Evolutionary conservation across 2,329 filamentous ascomycete genomes (phyloP).

Genomic region (Cyanodermella asteris): DNA sequence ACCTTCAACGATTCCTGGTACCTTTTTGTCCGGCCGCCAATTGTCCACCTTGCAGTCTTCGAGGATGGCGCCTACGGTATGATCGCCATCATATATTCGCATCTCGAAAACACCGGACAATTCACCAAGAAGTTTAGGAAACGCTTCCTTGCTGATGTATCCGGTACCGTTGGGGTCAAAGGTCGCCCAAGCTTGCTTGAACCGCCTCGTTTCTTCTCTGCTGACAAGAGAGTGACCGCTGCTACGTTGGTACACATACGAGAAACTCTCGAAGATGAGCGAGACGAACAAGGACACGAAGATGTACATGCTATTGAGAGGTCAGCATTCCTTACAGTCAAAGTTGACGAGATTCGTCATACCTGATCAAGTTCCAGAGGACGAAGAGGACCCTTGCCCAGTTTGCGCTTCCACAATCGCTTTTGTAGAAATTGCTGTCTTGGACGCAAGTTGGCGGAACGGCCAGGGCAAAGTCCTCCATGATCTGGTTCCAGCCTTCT

Average conservation of each 20-base stretch:
- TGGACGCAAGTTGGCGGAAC: conserved; percentile 62
- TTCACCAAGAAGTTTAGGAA: conserved; percentile 70
- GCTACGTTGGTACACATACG: conserved; percentile 93
- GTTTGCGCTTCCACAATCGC: conserved; percentile 74
- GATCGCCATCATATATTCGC: conserved; percentile 78
- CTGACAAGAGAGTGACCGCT: conserved; percentile 80
- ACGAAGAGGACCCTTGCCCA: conserved; percentile 88
- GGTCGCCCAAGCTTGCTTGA: conserved; percentile 96
- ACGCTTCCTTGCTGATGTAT: conserved; percentile 73
- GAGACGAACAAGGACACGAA: conserved; percentile 97
- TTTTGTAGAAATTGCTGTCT: conserved; percentile 50
- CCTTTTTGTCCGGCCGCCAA: conserved; percentile 20
- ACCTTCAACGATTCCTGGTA: conserved; percentile 24
- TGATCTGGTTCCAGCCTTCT: conserved; percentile 89
- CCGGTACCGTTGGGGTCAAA: conserved; percentile 82
- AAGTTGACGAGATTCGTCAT: too few relatives aligned
- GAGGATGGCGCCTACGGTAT: conserved; percentile 60
- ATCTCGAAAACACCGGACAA: conserved; percentile 91
- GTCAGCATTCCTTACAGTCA: too few relatives aligned
- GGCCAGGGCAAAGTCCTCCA: conserved; percentile 83
- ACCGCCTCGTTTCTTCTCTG: conserved; percentile 80
- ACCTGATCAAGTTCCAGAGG: conserved; percentile 94
- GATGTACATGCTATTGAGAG: conserved; percentile 99
- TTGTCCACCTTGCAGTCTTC: conserved; percentile 51
- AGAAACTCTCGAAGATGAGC: conserved; percentile 97